These are phyloP conservation scores for Eryngium alpinum DNA, from an alignment of 140 eudicot species.

Conservation along the genomic window DNA sequence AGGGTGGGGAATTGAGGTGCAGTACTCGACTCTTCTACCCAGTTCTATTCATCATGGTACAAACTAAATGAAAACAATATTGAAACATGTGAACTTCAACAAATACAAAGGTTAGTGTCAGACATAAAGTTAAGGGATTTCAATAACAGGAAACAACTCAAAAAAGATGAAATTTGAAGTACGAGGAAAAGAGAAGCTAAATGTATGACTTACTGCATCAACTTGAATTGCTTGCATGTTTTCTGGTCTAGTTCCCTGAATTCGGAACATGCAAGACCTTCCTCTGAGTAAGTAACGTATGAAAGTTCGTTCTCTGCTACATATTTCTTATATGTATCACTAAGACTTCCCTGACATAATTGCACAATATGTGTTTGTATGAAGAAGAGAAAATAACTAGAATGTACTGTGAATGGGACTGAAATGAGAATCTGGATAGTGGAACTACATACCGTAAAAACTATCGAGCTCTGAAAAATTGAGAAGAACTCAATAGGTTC, in stretches of 20 bases:
- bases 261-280: constrained; percentile 79
- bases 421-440: neutral
- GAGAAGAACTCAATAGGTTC: constrained; percentile 87
- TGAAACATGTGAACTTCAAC: neutral
- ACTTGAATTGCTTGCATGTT: constrained; percentile 27
- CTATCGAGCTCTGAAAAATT: constrained; percentile 86
- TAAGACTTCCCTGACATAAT: constrained; percentile 70
- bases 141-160: neutral
- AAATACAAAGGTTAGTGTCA: neutral
- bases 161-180: neutral
- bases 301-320: constrained; percentile 63
- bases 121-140: neutral
- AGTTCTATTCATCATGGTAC: neutral
- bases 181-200: neutral
- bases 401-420: neutral
- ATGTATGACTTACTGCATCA: constrained; percentile 56
- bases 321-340: constrained; percentile 77
- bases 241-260: constrained; percentile 20
- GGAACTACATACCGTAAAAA: constrained; percentile 57
- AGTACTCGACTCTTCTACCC: neutral
- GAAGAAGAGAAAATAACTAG: neutral
- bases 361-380: constrained; percentile 8
- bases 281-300: constrained; percentile 80
- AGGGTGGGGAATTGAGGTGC: neutral
- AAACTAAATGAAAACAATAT: neutral